Conservation (phyloP, 164 flowering plant genomes). For the Houttuynia cordata region DNA sequence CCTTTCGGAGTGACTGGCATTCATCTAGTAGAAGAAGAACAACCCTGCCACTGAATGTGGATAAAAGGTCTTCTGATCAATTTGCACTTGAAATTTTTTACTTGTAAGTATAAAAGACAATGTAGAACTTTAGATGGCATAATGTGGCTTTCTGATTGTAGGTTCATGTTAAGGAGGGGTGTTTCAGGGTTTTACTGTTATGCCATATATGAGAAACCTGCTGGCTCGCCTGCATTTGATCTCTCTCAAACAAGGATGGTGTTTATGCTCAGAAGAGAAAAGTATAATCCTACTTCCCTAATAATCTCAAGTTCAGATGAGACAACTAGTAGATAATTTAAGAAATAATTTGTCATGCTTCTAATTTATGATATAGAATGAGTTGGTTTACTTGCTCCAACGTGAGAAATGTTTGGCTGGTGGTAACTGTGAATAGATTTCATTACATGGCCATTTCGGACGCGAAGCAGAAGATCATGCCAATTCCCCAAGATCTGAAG, state of each 20-base stretch:
- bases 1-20: slow-evolving; percentile 30
- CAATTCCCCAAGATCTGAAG: slow-evolving; percentile 34
- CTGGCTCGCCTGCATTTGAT: slow-evolving; percentile 31
- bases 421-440: slow-evolving; percentile 20
- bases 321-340: not conserved
- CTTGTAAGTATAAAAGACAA: not conserved
- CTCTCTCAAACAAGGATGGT: slow-evolving; percentile 42
- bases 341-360: not conserved
- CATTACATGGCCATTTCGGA: slow-evolving; percentile 60
- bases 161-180: slow-evolving; percentile 37
- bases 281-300: slow-evolving; percentile 13
- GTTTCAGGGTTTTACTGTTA: slow-evolving; percentile 45
- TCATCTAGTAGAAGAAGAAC: slow-evolving; percentile 17
- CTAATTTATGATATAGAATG: not conserved
- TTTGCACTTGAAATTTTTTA: not conserved
- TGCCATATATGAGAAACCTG: slow-evolving; percentile 33
- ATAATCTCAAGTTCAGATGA: not conserved
- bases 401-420: not conserved
- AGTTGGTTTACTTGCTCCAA: not conserved
- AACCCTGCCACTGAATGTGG: slow-evolving; percentile 30
- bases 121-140: not conserved
- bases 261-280: slow-evolving; percentile 31
- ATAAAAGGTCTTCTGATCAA: slow-evolving; percentile 23
- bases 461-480: slow-evolving; percentile 47
- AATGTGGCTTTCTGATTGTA: slow-evolving; percentile 5